Conservation (phyloP, 2,329 filamentous ascomycete genomes). For the Camptophora hylomeconis region DNA sequence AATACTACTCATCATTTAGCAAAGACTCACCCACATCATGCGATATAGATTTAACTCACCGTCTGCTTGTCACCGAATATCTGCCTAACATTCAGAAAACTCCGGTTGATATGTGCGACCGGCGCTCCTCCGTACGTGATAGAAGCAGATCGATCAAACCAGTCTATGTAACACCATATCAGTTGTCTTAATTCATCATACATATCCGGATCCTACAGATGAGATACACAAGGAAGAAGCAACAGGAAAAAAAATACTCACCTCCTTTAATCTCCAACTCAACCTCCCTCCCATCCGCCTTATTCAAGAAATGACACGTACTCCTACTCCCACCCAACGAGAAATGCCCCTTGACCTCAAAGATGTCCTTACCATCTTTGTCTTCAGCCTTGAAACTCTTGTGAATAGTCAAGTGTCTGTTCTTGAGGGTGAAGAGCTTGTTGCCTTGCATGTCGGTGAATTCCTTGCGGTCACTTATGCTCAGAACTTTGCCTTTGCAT, state of each 20-base stretch:
- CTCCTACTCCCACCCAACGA: too few relatives aligned
- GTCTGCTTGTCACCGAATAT: conserved; percentile 50
- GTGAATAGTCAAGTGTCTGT: conserved; percentile 3
- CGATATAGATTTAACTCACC: neutral
- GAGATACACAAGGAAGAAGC: too few relatives aligned
- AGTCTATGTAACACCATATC: too few relatives aligned
- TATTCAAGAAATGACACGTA: conserved; percentile 32
- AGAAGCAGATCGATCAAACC: conserved; percentile 42
- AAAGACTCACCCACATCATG: neutral
- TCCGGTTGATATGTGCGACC: conserved; percentile 47
- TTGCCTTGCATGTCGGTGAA: conserved; percentile 6
- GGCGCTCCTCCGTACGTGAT: conserved; percentile 42
- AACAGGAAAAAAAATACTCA: too few relatives aligned
- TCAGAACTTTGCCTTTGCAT: too few relatives aligned
- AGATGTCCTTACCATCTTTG: conserved; percentile 32
- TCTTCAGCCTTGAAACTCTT: conserved; percentile 23
- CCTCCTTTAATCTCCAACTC: too few relatives aligned
- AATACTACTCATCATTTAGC: too few relatives aligned
- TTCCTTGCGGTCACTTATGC: too few relatives aligned
- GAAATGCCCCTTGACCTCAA: conserved; percentile 44
- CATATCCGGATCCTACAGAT: too few relatives aligned
- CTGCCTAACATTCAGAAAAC: conserved; percentile 44
- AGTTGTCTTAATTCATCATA: too few relatives aligned
- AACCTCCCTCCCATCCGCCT: too few relatives aligned
- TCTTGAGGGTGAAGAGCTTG: conserved; percentile 6